Evolutionary conservation across 441 rosid genomes (phyloP).

Genomic region (Gossypium schwendimanii): DNA sequence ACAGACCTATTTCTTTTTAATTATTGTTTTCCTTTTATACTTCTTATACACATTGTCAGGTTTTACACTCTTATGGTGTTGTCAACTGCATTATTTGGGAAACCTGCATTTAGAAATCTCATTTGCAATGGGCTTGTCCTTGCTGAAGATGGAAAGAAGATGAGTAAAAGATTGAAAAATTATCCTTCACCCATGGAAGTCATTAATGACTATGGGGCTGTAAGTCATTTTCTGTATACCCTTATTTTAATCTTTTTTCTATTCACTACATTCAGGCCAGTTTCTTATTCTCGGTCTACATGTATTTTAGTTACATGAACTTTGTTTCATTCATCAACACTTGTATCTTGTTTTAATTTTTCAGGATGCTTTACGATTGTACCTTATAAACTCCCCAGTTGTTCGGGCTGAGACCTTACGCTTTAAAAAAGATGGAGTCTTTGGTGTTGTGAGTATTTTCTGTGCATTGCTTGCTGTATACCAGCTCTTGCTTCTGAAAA

Average conservation of each 20-base stretch:
- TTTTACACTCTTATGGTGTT: slow-evolving; percentile 97
- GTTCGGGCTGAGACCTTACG: slow-evolving; percentile 95
- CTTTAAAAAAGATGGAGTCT: slow-evolving; percentile 87
- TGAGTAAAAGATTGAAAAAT: slow-evolving; percentile 82
- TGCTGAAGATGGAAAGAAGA: slow-evolving; percentile 97
- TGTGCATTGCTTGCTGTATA: neutral
- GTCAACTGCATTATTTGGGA: slow-evolving; percentile 91
- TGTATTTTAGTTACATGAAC: neutral
- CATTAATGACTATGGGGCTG: slow-evolving; percentile 91
- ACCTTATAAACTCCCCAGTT: slow-evolving; percentile 95
- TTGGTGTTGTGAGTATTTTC: slow-evolving; percentile 74
- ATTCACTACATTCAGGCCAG: neutral
- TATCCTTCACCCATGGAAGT: slow-evolving; percentile 93
- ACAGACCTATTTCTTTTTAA: neutral
- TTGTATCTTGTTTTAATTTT: slow-evolving; percentile 10
- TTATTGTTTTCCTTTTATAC: neutral
- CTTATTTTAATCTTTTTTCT: neutral
- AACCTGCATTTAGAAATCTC: slow-evolving; percentile 87
- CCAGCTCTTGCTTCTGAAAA: slow-evolving; percentile 8
- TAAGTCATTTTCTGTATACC: slow-evolving; percentile 30
- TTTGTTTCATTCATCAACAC: slow-evolving; percentile 7
- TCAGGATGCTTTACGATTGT: slow-evolving; percentile 91
- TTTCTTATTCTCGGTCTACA: neutral
- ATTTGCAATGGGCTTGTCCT: slow-evolving; percentile 97
- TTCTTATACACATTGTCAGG: slow-evolving; percentile 34